Evolutionary conservation across 768 basidiomycete species (phyloP), one percentile per base, ranked within the genome.

Genomic region (Pleurotus giganteus): DNA sequence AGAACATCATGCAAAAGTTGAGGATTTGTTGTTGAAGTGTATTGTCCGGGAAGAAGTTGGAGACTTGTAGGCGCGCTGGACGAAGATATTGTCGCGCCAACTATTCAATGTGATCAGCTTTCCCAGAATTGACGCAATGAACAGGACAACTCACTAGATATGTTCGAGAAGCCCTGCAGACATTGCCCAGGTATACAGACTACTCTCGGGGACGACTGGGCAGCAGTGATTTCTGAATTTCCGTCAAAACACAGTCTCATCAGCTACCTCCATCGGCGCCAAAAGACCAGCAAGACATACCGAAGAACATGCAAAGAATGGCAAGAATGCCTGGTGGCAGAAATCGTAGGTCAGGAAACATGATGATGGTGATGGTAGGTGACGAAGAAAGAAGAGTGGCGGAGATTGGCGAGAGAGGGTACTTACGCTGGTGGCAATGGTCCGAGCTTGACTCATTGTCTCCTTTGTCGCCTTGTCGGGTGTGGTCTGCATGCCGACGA

Each of bases 131-230:
- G 12, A 2, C 17, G 5, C 55, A 4, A 21, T 17, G 19, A 28
- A 34, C 54, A 17, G 13, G 27, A 27, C 11, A 13, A 60, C 64
- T 37, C 43, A 79, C 83, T 68, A 59, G 83, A 78, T 12, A 77
- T 81, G 58, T 87, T 86, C 28, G 83, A 80, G 66, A 69, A 80
- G 37, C 85, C 85, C 63, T 86, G 75, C 43, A 87, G 70, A 70
- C 85, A 87, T 81, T 86, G 83, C 59, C 86, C 86, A 65, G 86
- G 82, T 79, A 83, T 70, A 74, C 85, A 87, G 49, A 87, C 67
- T 43, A 86, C 81, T 59, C 71, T 72, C 56, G 74, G 54, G 54
- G 59, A 44, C 29, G 58, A 56, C 31, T 62, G 61, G 57, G 63
- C 59, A 27, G 60, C 58, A 58, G 49, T 50, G 19, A 50, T 15